Conservation (phyloP, 495 filamentous ascomycete genomes). For the Penicillium waksmanii region DNA sequence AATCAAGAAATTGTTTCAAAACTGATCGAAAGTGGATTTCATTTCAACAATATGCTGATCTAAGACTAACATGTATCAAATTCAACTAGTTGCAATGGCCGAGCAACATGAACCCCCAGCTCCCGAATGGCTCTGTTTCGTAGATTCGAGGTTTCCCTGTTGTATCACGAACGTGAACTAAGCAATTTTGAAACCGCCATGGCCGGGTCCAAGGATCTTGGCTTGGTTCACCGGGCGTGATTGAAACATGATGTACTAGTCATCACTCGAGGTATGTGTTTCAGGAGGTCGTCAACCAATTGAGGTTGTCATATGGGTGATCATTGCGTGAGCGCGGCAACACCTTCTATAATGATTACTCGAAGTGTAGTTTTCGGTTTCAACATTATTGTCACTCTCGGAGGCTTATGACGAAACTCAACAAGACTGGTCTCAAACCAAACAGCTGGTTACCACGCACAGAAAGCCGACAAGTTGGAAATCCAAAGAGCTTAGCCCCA, state of each 20-base stretch:
- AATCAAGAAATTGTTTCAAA: neutral
- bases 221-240: neutral
- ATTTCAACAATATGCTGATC: neutral
- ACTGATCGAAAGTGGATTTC: neutral
- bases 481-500: slow-evolving; percentile 12
- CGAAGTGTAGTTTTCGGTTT: neutral
- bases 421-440: neutral
- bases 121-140: slow-evolving; percentile 6
- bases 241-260: neutral
- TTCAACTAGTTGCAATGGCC: neutral
- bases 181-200: slow-evolving; percentile 3
- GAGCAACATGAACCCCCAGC: neutral
- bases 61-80: neutral
- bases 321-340: too few relatives aligned
- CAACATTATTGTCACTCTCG: neutral
- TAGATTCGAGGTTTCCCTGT: neutral
- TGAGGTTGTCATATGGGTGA: too few relatives aligned
- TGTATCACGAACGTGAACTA: slow-evolving; percentile 2
- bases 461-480: slow-evolving; percentile 10
- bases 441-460: neutral
- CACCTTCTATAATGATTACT: too few relatives aligned
- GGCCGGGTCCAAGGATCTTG: slow-evolving; percentile 2
- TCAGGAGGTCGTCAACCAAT: too few relatives aligned
- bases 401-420: slow-evolving; percentile 8
- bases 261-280: neutral